Conservation (phyloP, 768 basidiomycete genomes). For the Naganishia randhawae region DNA sequence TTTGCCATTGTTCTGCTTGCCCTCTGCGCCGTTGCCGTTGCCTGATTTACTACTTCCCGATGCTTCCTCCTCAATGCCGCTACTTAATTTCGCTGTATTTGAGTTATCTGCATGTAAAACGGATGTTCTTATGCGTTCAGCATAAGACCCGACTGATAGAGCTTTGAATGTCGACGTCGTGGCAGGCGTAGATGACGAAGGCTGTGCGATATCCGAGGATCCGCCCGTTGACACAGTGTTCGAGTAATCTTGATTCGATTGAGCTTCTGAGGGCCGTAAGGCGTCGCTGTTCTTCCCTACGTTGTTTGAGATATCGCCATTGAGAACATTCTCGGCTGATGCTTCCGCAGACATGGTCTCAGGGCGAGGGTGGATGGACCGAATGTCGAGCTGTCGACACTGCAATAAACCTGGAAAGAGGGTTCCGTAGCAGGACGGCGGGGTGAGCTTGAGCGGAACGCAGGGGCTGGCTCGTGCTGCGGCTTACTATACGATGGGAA, state of each 20-base stretch:
- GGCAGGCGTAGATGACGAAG: background rate
- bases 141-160: background rate
- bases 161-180: constrained; percentile 17
- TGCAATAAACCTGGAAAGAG: background rate
- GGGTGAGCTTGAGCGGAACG: background rate
- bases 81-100: background rate
- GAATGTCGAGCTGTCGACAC: background rate
- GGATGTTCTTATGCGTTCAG: constrained; percentile 11
- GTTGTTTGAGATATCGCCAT: constrained; percentile 2
- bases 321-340: background rate
- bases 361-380: background rate
- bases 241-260: background rate
- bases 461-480: background rate
- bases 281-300: background rate
- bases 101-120: background rate
- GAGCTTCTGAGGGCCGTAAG: background rate
- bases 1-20: constrained; percentile 3
- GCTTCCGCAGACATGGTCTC: background rate
- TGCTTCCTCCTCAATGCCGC: background rate
- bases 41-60: background rate
- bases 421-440: background rate
- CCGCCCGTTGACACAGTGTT: background rate
- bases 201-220: background rate
- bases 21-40: background rate
- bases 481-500: background rate